Evolutionary conservation across 805 yeast species (phyloP), one percentile per base, ranked within the genome.

Genomic region (Myxozyma udenii): DNA sequence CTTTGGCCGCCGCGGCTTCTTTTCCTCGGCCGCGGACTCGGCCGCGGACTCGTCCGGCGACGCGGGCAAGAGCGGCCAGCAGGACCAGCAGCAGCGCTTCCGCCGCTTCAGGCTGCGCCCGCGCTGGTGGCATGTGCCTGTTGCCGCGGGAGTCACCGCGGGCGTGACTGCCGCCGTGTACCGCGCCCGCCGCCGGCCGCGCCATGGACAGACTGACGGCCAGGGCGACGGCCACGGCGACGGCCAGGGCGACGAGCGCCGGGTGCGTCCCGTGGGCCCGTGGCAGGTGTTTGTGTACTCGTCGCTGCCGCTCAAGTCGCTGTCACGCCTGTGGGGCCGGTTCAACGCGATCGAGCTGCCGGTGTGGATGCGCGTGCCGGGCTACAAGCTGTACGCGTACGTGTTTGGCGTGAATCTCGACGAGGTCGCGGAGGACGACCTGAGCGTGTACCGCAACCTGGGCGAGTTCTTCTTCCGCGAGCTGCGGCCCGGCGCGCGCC

Each of bases 241-340:
- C 18, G 48, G 22, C 12, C 35, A 16, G 22, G 25, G 3, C 4
- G 21, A 37, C 25, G n/a, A 7, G 12, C 41, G 54, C 11, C 39
- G 26, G 16, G 74, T 78, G 50, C 77, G 77, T 60, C 90, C 89
- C 6, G 78, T 79, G 4, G 83, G 81, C 58, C 84, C 95, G 6
- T 90, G 97, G 97, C 83, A 85, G 38, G 78, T 91, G 36, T 90
- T 87, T 64, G 84, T 93, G 26, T 93, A 93, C 69, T 81, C 89
- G 2, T 83, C 96, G 1, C 74, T 93, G 42, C 99, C 99, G 1
- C 76, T 93, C 66, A 88, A 90, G 65, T 86, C 96, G 1, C 74
- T 89, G 30, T 89, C 97, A 0, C 78, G 99, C 55, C 70, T 91
- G 41, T 93, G 99, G 99, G 99, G 99, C 28, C 81, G 80, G 62